Conservation (phyloP, 2,329 filamentous ascomycete genomes). For the Ascocoryne sarcoides region DNA sequence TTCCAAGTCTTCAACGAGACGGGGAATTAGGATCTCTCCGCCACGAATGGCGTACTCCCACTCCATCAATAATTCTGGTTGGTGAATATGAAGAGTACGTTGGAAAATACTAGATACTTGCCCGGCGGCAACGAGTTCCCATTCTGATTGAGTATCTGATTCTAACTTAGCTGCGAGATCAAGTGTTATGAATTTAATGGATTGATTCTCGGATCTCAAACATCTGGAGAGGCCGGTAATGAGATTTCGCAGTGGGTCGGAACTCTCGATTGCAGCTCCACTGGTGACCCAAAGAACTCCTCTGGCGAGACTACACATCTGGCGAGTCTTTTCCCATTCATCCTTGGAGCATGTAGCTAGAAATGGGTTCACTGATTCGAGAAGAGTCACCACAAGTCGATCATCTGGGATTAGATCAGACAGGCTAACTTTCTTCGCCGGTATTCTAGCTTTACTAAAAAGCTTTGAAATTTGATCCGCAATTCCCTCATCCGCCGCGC, state of each 20-base stretch:
- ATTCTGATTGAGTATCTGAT: conserved; percentile 14
- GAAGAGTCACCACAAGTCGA: background rate
- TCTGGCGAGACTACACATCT: background rate
- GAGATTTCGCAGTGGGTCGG: background rate
- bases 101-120: background rate
- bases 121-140: conserved; percentile 10
- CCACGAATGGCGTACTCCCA: background rate
- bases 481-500: background rate
- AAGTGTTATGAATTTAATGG: background rate
- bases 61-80: background rate
- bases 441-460: too few relatives aligned
- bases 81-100: background rate
- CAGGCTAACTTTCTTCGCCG: too few relatives aligned
- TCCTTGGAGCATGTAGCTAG: background rate
- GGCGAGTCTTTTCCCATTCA: background rate
- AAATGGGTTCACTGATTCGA: background rate
- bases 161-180: conserved; percentile 11
- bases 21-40: background rate
- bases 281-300: background rate
- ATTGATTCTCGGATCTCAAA: background rate
- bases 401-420: background rate
- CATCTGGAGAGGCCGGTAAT: background rate
- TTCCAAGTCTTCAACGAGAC: background rate
- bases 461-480: background rate
- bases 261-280: background rate